Evolutionary conservation across 257 asterid species (phyloP).

Genomic region (Jaltomata sinuosa): DNA sequence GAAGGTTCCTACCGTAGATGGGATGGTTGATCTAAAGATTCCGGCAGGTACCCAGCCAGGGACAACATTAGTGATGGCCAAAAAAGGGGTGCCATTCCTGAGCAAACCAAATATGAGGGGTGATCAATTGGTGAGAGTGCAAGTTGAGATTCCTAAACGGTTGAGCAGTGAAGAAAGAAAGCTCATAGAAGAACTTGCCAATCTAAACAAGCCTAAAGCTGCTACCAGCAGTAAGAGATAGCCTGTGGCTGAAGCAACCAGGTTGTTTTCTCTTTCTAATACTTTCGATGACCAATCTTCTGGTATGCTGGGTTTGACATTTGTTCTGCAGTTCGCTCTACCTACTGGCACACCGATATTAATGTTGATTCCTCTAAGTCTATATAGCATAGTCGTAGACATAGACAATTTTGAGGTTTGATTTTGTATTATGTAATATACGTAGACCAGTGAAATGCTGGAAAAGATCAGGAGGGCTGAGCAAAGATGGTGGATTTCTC

Average conservation of each 20-base stretch:
- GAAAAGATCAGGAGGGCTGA: neutral
- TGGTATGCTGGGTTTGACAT: neutral
- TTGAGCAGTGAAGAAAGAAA: conserved; percentile 82
- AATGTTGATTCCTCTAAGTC: neutral
- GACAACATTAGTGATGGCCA: conserved; percentile 88
- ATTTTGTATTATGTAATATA: neutral
- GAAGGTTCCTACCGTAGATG: conserved; percentile 94
- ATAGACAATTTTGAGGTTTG: conserved; percentile 4
- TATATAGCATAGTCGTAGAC: neutral
- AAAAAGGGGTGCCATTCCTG: conserved; percentile 74
- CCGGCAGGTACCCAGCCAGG: conserved; percentile 96
- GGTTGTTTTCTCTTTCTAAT: neutral
- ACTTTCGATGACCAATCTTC: neutral
- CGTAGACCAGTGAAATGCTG: neutral
- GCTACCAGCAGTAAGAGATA: conserved; percentile 45
- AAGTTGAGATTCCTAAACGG: conserved; percentile 95
- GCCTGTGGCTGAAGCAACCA: neutral
- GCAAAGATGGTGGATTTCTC: neutral
- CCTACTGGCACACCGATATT: neutral
- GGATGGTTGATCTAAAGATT: conserved; percentile 74
- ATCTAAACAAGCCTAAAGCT: conserved; percentile 65
- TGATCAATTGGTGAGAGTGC: conserved; percentile 91
- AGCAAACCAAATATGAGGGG: conserved; percentile 83
- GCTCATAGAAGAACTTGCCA: conserved; percentile 83
- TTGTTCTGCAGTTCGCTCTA: neutral